A percentile compares a stretch with the other conserved stretches of the same genome.
Evolutionary conservation across 2,329 filamentous ascomycete genomes (phyloP).

Genomic region (Xylaria sp.): DNA sequence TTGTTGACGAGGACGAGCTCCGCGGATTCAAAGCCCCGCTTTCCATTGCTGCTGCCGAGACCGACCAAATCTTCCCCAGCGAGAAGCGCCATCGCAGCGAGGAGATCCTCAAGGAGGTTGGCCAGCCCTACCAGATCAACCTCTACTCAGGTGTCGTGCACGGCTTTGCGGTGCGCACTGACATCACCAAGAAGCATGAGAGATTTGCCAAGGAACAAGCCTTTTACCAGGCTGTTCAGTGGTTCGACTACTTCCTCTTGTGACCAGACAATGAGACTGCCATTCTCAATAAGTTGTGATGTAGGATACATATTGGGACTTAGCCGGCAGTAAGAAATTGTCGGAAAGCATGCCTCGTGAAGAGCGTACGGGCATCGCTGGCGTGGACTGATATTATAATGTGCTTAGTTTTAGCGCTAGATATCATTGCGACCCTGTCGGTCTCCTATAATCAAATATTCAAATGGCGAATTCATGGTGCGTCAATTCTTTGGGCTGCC

Average conservation of each 20-base stretch:
- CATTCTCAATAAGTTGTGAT: slow-evolving; percentile 22
- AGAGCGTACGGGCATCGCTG: background rate
- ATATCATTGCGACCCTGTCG: slow-evolving; percentile 7
- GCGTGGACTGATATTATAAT: background rate
- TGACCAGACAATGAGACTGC: slow-evolving; percentile 14
- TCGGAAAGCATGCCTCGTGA: background rate
- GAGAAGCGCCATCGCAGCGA: slow-evolving; percentile 70
- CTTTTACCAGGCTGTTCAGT: slow-evolving; percentile 76
- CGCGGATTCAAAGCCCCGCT: slow-evolving; percentile 69
- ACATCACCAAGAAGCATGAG: slow-evolving; percentile 60
- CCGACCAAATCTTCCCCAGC: slow-evolving; percentile 67
- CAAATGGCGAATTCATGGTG: slow-evolving; percentile 1
- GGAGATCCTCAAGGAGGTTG: slow-evolving; percentile 62
- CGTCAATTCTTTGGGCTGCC: slow-evolving; percentile 33
- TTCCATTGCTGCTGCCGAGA: slow-evolving; percentile 69
- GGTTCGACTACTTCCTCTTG: slow-evolving; percentile 64
- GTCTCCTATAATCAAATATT: background rate
- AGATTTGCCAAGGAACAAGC: slow-evolving; percentile 82
- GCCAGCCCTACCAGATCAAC: slow-evolving; percentile 75
- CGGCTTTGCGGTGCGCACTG: slow-evolving; percentile 75
- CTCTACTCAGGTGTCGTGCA: slow-evolving; percentile 74
- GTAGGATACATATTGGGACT: background rate
- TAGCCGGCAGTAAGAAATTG: background rate
- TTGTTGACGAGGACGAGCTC: slow-evolving; percentile 72
- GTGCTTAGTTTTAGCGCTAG: slow-evolving; percentile 3